Evolutionary conservation across 1,284 basidiomycete species (phyloP).

Genomic region (Takashimella tepidaria): DNA sequence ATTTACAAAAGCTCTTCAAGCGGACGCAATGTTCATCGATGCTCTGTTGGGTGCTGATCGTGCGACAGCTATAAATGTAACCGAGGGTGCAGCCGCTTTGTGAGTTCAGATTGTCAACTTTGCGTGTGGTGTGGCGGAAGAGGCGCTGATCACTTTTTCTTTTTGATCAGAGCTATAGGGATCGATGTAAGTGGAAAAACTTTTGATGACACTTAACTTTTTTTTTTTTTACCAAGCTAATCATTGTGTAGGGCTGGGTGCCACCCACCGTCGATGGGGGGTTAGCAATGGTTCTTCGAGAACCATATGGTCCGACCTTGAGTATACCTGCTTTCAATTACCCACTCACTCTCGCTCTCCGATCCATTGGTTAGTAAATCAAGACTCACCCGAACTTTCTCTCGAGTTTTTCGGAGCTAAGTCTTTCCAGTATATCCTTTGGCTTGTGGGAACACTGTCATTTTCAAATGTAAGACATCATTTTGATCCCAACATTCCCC

Average conservation of each 20-base stretch:
- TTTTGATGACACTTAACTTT: neutral
- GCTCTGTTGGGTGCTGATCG: conserved; percentile 13
- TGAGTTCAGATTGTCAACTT: too few species aligned
- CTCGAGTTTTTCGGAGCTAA: neutral
- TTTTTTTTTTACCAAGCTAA: neutral
- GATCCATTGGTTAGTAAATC: conserved; percentile 30
- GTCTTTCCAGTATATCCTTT: conserved; percentile 24
- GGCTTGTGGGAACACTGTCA: conserved; percentile 34
- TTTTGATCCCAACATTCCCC: neutral
- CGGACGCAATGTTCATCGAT: conserved; percentile 19
- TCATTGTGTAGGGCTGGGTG: conserved; percentile 17
- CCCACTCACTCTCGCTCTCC: conserved; percentile 26
- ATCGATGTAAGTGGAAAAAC: conserved; percentile 45
- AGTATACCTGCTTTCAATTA: conserved; percentile 38
- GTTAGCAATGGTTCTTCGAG: conserved; percentile 21
- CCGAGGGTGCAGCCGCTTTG: conserved; percentile 23
- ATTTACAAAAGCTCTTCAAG: conserved; percentile 9
- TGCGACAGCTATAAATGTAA: conserved; percentile 12
- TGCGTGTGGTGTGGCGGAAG: too few species aligned
- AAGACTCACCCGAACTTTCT: too few species aligned
- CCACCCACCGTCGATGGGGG: conserved; percentile 25
- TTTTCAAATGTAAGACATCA: conserved; percentile 21
- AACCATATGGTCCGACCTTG: conserved; percentile 30
- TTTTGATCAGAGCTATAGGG: conserved; percentile 90
- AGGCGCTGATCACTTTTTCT: too few species aligned